These are phyloP conservation scores for Phylloporus sp. DNA, from an alignment of 768 basidiomycete genomes.

Conservation along the genomic window DNA sequence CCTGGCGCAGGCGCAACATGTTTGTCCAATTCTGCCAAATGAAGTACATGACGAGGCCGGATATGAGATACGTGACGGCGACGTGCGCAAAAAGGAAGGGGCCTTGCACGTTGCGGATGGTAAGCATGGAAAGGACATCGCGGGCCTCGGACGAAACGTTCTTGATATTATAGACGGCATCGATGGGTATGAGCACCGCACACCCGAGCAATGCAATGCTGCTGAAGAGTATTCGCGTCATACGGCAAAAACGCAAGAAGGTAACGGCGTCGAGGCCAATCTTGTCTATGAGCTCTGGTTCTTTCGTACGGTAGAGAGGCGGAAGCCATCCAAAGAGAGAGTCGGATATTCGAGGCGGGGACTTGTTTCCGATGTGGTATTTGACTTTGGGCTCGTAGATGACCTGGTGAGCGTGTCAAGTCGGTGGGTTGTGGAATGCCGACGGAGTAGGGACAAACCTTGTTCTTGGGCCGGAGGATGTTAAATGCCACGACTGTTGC, in stretches of 20 bases:
- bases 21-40: constrained; percentile 70
- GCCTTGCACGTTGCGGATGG: constrained; percentile 77
- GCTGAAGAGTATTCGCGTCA: constrained; percentile 72
- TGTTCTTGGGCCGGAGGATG: constrained; percentile 82
- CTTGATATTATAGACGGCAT: constrained; percentile 76
- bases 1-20: constrained; percentile 73
- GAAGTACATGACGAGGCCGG: constrained; percentile 62
- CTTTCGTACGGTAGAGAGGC: constrained; percentile 76
- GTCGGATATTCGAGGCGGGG: constrained; percentile 76
- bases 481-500: constrained; percentile 76
- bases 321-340: constrained; percentile 87
- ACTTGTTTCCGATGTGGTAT: constrained; percentile 74
- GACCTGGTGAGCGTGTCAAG: constrained; percentile 43
- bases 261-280: constrained; percentile 91
- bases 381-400: constrained; percentile 94
- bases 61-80: constrained; percentile 76
- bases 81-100: constrained; percentile 79
- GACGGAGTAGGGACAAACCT: constrained; percentile 40
- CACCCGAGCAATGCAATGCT: constrained; percentile 60
- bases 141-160: constrained; percentile 47
- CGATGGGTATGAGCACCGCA: constrained; percentile 78
- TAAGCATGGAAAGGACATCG: constrained; percentile 72
- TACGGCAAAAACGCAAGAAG: constrained; percentile 86
- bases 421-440: background rate
- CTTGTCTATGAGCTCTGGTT: constrained; percentile 84